phyloP scores from a whole-genome alignment of 441 rosid species.

The Hura crepitans region DNA sequence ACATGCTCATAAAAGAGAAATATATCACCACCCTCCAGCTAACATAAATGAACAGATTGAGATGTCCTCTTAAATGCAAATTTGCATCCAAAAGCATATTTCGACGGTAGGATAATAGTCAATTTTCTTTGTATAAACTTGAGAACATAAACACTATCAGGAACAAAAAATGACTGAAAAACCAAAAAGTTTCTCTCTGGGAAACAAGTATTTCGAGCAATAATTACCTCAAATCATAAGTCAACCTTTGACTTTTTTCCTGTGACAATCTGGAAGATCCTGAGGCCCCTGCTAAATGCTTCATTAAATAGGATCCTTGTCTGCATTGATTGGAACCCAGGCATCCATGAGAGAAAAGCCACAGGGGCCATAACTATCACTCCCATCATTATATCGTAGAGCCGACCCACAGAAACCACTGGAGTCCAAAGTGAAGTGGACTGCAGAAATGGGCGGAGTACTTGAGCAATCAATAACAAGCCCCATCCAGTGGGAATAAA shows the following conservation, averaged over 20 bases:
- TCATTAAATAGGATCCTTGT: constrained; percentile 87
- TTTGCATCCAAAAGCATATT: not conserved
- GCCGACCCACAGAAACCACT: constrained; percentile 76
- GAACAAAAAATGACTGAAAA: not conserved
- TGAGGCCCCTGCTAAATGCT: constrained; percentile 89
- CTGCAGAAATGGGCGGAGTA: constrained; percentile 68
- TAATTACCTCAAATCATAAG: constrained; percentile 13
- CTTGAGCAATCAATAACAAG: constrained; percentile 68
- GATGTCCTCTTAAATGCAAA: not conserved
- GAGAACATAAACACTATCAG: constrained; percentile 1
- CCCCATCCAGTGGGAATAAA: constrained; percentile 97
- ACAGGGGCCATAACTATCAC: constrained; percentile 76
- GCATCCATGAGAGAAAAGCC: constrained; percentile 85
- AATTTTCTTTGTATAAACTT: not conserved
- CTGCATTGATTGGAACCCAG: constrained; percentile 92
- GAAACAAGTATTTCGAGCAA: not conserved
- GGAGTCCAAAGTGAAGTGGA: constrained; percentile 71
- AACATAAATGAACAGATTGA: not conserved
- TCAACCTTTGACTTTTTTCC: constrained; percentile 65
- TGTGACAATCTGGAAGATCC: constrained; percentile 67
- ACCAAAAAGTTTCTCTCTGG: not conserved
- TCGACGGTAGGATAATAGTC: not conserved
- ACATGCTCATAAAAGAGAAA: not conserved
- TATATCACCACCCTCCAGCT: not conserved
- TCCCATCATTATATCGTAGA: constrained; percentile 73